Base-by-base conservation (phyloP, 2,329 filamentous ascomycete species). In the Thermothelomyces thermophilus region DNA sequence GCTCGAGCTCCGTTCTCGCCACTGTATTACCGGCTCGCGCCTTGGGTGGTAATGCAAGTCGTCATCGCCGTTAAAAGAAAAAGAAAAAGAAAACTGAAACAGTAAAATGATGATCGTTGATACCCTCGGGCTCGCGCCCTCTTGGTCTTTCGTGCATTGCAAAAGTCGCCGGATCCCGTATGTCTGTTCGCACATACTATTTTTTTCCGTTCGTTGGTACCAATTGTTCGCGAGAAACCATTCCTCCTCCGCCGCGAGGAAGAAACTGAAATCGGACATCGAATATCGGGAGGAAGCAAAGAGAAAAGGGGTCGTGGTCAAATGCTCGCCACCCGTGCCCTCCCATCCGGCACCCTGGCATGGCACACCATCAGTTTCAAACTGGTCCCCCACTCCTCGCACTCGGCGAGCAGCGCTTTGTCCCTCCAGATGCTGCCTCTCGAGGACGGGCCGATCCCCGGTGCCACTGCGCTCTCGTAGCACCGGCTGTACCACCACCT, bases 401-500 rank as follows among this genome's bases (percentile, higher is more conserved):
- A 96, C 69, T 98, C 93, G 14, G 80, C 73, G 41, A 97, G 72
- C 24, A 97, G 70, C 9, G 76, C 76, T 48, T 76, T 79, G 63
- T 96, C 86, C 41, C 75, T 77, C 85, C 90, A 97, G 58, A 97
- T 87, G 64, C 86, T 79, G 40, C 72, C 70, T 41, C 72, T 69
- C 43, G 73, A 45, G 16, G 48, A 64, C 43, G 73, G 59, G 28
- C 71, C 42, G 2, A 37, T 33, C 28, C 42, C n/a, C 7, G 75
- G 68, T 52, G 79, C 67, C 8, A 83, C 73, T 4, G 78, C 75
- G 50, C 77, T 80, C 68, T 96, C 91, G 65, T 96, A 97, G 72
- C 91, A 96, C 46, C 86, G 82, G 9, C 82, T 87, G 68, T 95
- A 97, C 93, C 93, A 98, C 89, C 91, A 97, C 37, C 93, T 79